These are phyloP conservation scores for Drechslerella stenobrocha DNA, from an alignment of 2,329 filamentous ascomycete genomes.

Conservation along the genomic window DNA sequence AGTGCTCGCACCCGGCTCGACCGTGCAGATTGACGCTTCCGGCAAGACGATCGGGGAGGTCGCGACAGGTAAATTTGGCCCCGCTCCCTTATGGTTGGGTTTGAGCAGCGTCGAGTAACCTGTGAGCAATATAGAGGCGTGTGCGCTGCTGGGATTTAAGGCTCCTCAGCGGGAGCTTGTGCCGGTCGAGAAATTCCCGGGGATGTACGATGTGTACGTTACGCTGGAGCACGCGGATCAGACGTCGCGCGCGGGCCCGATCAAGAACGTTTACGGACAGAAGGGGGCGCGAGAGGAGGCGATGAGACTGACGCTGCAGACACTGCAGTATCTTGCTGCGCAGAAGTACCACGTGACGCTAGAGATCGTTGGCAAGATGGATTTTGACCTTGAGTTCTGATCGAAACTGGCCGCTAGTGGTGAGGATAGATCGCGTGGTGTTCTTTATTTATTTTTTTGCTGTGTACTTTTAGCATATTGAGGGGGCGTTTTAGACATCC, in stretches of 20 bases:
- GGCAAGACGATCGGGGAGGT: constrained; percentile 39
- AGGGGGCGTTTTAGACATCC: background rate
- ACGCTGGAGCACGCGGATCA: constrained; percentile 32
- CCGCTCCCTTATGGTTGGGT: background rate
- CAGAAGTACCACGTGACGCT: constrained; percentile 18
- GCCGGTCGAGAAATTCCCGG: constrained; percentile 6
- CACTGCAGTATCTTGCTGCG: constrained; percentile 21
- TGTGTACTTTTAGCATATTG: constrained; percentile 6
- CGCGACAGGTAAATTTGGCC: constrained; percentile 25
- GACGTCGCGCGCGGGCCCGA: constrained; percentile 17
- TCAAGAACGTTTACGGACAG: constrained; percentile 38
- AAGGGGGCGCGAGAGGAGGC: constrained; percentile 29
- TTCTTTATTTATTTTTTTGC: background rate
- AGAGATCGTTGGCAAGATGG: constrained; percentile 17
- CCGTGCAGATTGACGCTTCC: constrained; percentile 31
- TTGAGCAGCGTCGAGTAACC: background rate
- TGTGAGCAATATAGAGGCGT: constrained; percentile 23
- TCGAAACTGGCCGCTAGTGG: background rate
- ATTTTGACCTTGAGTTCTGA: constrained; percentile 23
- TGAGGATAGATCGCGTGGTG: too few species aligned
- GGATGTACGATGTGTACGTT: constrained; percentile 36
- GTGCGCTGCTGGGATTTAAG: constrained; percentile 44
- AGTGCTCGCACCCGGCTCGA: constrained; percentile 31
- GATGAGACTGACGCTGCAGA: constrained; percentile 32
- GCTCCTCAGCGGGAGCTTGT: constrained; percentile 31